Evolutionary conservation across 108 stramenopile species (phyloP), one percentile per base, ranked within the genome.

Genomic region (Nannochloropsis oceanica): DNA sequence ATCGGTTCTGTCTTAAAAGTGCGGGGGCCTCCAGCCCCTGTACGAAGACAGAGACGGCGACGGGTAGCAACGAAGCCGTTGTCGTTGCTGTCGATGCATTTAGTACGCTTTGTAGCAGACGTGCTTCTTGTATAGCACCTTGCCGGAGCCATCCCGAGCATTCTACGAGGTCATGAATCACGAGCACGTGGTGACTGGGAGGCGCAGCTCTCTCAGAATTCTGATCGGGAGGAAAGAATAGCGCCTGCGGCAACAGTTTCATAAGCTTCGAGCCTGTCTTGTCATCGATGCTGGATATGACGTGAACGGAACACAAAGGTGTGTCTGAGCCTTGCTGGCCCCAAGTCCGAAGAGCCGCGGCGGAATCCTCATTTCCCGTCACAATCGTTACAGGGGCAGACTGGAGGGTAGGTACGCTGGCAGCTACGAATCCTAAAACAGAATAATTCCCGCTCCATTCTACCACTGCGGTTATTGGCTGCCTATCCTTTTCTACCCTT

Each of bases 91-190:
- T 27, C 84, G n/a, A 18, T 10, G 27, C 82, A 12, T n/a, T 20
- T 14, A 89, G 11, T 25, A 89, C 81, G 10, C 18, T 84, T 13
- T 82, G 87, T 25, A 85, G 85, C 46, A 89, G 24, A 26, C 84
- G 84, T 24, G 89, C 27, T 18, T 89, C 89, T 26, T 42, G 88
- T 14, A 90, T 79, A 18, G 84, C 86, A 14, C 89, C 89, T 27
- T 90, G 89, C 83, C 89, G 86, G 12, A 90, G 43, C 34, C 89
- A 43, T 9, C 89, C 89, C 14, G 89, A 89, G 13, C 83, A 84
- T 43, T 90, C 89, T 14, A 90, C 88, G 25, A 90, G 18, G 26
- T 85, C 84, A 9, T 73, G 59, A 12, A 25, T 81, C n/a, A 85
- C 84, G 20, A 85, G 13, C 18, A 85, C 84, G 22, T 85, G 44